Evolutionary conservation across 495 filamentous ascomycete genomes (phyloP), one percentile per base, ranked within the genome.

Genomic region (Lasiosphaeria miniovina): DNA sequence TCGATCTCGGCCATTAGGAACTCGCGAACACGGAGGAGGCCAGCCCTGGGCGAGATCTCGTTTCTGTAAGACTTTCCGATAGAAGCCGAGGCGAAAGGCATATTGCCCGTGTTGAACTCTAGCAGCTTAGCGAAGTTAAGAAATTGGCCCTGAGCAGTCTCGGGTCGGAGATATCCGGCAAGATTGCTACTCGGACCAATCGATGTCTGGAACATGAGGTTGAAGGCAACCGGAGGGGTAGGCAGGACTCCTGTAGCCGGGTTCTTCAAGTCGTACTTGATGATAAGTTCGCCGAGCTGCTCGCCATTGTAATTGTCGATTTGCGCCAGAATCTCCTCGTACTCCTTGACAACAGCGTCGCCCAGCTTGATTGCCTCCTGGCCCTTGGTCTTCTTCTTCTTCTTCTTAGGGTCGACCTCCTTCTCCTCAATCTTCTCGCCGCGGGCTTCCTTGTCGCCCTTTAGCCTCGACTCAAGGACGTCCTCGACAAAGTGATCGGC

Each of bases 401-500:
- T 75, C 68, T 75, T 75, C 73, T 78, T 77, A 41, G 71, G 67
- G 60, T 75, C 74, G 4, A 67, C 52, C 53, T 77, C 74, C 54
- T 77, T 89, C 57, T 85, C 83, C 61, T 80, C 84, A 3, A 89
- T 77, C 72, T 85, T 87, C 66, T 89, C 77, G 57, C 87, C 88
- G 55, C 88, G 87, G 24, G 89, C 88, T 68, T 88, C 82, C 75
- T 90, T 88, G 75, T 92, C 85, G 51, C 86, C 88, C 75, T 90
- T 91, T 52, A 98, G 74, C 32, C 94, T 82, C 36, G 80, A 72
- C 77, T 96, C 92, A 31, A 98, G 82, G 34, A 96, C 85, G 66
- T 96, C 92, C 77, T 98, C 91, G 40, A 98, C 90, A 63, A 98
- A 80, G 76, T 98, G 94, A 71, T 98, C 94, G 35, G 94, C 92